Conservation (phyloP, 2,329 filamentous ascomycete species). For the Colletotrichum eleusines region DNA sequence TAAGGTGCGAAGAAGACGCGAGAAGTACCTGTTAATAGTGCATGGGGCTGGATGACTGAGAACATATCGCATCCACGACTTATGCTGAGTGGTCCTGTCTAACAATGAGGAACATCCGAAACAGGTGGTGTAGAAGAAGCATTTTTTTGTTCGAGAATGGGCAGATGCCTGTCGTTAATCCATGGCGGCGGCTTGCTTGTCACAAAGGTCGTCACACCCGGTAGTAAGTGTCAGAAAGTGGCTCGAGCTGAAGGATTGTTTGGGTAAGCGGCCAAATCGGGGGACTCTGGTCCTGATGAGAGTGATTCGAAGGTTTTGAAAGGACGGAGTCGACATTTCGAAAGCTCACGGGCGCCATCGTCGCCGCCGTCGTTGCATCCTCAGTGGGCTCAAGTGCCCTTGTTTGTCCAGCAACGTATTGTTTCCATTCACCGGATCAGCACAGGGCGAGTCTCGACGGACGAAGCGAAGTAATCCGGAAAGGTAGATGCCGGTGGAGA, state of each 20-base stretch:
- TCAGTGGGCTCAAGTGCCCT: not conserved
- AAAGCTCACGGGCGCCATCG: not conserved
- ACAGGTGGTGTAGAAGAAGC: not conserved
- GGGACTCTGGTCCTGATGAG: not conserved
- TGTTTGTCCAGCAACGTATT: constrained; percentile 34
- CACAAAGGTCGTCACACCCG: not conserved
- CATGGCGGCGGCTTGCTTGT: not conserved
- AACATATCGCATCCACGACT: constrained; percentile 1
- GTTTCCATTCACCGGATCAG: constrained; percentile 7
- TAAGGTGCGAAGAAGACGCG: constrained; percentile 13
- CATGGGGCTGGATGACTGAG: constrained; percentile 9
- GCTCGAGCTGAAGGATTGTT: not conserved
- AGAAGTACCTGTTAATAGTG: constrained; percentile 25
- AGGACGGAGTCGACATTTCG: not conserved
- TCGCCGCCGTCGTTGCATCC: constrained; percentile 20
- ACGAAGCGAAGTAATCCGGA: not conserved
- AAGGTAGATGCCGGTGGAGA: not conserved
- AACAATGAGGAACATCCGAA: not conserved
- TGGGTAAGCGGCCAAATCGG: not conserved
- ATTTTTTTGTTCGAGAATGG: not conserved
- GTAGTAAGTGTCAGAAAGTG: not conserved
- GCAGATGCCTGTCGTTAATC: not conserved
- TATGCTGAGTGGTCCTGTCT: constrained; percentile 4
- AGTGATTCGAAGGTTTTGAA: not conserved
- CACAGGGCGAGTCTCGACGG: not conserved